Evolutionary conservation across 495 filamentous ascomycete species (phyloP).

Genomic region (Penicillium goetzii): DNA sequence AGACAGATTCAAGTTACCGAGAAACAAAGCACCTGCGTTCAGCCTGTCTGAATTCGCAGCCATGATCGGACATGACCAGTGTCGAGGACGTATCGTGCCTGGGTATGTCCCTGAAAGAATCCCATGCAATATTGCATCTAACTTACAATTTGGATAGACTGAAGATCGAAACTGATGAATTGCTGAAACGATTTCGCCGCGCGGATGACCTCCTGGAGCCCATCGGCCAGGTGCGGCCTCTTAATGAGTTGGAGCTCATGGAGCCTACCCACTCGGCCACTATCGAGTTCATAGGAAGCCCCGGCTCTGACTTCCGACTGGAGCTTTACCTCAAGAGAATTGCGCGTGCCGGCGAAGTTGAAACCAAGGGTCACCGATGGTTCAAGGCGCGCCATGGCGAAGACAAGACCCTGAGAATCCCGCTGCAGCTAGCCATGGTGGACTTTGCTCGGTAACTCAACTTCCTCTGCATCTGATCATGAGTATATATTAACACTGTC

Average conservation of each 20-base stretch:
- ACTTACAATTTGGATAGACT: slow-evolving; percentile 20
- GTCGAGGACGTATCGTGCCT: slow-evolving; percentile 42
- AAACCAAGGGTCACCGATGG: slow-evolving; percentile 40
- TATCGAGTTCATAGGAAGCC: slow-evolving; percentile 44
- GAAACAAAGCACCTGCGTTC: slow-evolving; percentile 35
- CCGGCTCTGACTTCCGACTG: slow-evolving; percentile 37
- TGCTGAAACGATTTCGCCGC: slow-evolving; percentile 31
- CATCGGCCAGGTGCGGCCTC: slow-evolving; percentile 40
- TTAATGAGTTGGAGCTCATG: slow-evolving; percentile 26
- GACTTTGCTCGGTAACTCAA: slow-evolving; percentile 39
- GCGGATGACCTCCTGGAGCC: slow-evolving; percentile 52
- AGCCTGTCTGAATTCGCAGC: slow-evolving; percentile 53
- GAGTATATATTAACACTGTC: slow-evolving; percentile 7
- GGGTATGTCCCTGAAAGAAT: slow-evolving; percentile 34
- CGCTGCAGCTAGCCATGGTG: slow-evolving; percentile 41
- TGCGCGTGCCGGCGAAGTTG: slow-evolving; percentile 30
- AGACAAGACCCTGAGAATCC: slow-evolving; percentile 13
- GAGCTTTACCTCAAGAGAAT: slow-evolving; percentile 41
- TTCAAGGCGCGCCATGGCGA: slow-evolving; percentile 31
- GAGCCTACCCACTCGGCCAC: slow-evolving; percentile 42
- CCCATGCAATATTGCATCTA: neutral
- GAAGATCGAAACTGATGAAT: slow-evolving; percentile 27
- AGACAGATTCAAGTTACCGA: slow-evolving; percentile 43
- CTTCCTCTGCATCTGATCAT: neutral
- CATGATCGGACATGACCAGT: slow-evolving; percentile 47